Conservation (phyloP, 179 eudicot genomes). For the Camellia oleifera region DNA sequence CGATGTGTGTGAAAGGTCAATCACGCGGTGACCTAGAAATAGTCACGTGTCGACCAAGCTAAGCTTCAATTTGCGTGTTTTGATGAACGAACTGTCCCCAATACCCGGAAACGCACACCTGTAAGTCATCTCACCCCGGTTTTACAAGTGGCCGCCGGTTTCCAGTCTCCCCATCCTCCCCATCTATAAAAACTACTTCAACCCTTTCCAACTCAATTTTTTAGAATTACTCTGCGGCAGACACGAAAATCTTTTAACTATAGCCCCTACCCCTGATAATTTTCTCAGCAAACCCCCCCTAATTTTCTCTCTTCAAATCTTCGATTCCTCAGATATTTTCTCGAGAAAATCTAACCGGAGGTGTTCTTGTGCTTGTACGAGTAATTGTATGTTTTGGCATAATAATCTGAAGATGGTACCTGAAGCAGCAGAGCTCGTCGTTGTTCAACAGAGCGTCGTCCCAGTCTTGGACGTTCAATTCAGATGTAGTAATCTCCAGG, state of each 20-base stretch:
- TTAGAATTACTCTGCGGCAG: not conserved
- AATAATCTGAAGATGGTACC: conserved; percentile 47
- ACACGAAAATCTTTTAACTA: not conserved
- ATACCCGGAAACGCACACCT: no score
- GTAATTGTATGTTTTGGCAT: not conserved
- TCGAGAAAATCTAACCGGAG: not conserved
- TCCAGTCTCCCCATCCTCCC: not conserved
- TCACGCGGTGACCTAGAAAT: no score
- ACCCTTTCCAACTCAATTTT: not conserved
- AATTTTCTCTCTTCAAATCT: no score
- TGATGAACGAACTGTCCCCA: no score
- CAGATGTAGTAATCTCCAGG: conserved; percentile 1
- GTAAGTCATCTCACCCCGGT: no score
- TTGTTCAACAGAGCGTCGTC: conserved; percentile 31
- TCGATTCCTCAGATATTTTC: not conserved
- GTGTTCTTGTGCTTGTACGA: not conserved
- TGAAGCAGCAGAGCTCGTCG: conserved; percentile 45
- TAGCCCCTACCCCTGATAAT: not conserved
- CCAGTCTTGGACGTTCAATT: conserved; percentile 48
- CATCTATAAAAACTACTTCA: not conserved
- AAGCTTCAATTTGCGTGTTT: no score
- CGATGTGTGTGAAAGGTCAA: no score
- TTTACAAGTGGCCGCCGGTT: not conserved
- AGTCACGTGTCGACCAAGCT: no score
- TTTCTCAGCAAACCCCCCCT: not conserved